Evolutionary conservation across 305 asterid species (phyloP).

Genomic region (Fraxinus xanthoxyloides): DNA sequence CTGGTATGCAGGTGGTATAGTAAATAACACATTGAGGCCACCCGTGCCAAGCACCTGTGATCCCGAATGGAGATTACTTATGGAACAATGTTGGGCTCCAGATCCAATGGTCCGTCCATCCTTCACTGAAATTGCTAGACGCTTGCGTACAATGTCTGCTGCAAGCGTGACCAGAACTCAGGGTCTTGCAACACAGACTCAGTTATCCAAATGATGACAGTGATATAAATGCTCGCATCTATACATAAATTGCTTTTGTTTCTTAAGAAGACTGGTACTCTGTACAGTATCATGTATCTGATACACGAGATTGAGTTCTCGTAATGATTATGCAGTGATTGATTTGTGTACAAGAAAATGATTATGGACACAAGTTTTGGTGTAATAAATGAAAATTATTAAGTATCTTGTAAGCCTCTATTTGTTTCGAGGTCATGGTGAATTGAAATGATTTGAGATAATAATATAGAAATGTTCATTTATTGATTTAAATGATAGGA

Average conservation of each 20-base stretch:
- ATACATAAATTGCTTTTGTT: neutral
- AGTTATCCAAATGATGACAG: conserved; percentile 40
- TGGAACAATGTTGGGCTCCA: conserved; percentile 97
- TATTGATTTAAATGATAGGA: neutral
- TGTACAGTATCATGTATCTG: neutral
- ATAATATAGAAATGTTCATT: neutral
- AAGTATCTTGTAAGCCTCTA: neutral
- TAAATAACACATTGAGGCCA: conserved; percentile 79
- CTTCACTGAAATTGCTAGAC: conserved; percentile 75
- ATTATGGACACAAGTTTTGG: neutral
- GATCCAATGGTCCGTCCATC: conserved; percentile 72
- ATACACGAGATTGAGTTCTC: neutral
- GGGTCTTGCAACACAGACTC: conserved; percentile 37
- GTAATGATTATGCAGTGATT: neutral
- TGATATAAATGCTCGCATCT: neutral
- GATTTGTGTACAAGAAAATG: conserved; percentile 1
- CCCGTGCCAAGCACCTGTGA: conserved; percentile 72
- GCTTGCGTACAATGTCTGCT: conserved; percentile 60
- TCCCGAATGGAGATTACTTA: conserved; percentile 68
- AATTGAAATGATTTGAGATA: neutral
- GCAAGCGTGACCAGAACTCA: conserved; percentile 48
- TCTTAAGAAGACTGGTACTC: neutral
- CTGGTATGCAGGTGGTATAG: conserved; percentile 67
- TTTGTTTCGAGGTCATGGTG: neutral
- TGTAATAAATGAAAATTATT: neutral